Conservation (phyloP, 169 alveolate genomes). For the Theileria parva region DNA sequence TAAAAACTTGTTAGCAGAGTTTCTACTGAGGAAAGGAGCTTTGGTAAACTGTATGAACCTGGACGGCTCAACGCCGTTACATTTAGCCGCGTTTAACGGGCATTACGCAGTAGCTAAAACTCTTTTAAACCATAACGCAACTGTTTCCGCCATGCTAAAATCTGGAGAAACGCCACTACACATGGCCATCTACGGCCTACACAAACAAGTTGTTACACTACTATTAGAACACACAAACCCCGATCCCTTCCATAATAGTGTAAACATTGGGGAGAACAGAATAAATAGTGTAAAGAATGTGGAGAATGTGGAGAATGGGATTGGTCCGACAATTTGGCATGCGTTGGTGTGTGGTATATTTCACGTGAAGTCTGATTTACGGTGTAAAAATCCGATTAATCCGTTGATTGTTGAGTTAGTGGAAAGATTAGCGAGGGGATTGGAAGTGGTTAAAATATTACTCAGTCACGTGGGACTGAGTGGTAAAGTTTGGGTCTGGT, state of each 20-base stretch:
- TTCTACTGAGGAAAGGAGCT: conserved; percentile 78
- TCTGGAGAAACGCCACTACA: conserved; percentile 85
- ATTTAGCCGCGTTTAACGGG: conserved; percentile 83
- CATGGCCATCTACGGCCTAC: conserved; percentile 81
- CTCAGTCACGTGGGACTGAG: conserved; percentile 12
- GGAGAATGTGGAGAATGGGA: neutral
- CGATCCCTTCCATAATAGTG: too few relatives aligned
- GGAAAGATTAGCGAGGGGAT: conserved; percentile 27
- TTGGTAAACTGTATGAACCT: conserved; percentile 72
- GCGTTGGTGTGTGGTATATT: conserved; percentile 63
- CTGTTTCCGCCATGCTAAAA: conserved; percentile 58
- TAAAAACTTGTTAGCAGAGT: conserved; percentile 74
- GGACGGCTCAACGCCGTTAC: conserved; percentile 88
- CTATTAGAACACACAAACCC: conserved; percentile 71
- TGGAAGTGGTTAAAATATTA: conserved; percentile 41
- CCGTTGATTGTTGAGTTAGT: conserved; percentile 23
- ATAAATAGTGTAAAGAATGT: too few relatives aligned
- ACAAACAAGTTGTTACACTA: conserved; percentile 61
- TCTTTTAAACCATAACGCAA: conserved; percentile 70
- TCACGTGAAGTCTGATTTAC: neutral
- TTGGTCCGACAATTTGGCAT: conserved; percentile 69
- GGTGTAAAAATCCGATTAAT: too few relatives aligned
- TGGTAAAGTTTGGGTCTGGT: conserved; percentile 34
- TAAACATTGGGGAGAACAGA: too few relatives aligned
- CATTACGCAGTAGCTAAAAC: conserved; percentile 77